Evolutionary conservation across 305 asterid species (phyloP), one percentile per base, ranked within the genome.

Genomic region (Coffea humblotiana): DNA sequence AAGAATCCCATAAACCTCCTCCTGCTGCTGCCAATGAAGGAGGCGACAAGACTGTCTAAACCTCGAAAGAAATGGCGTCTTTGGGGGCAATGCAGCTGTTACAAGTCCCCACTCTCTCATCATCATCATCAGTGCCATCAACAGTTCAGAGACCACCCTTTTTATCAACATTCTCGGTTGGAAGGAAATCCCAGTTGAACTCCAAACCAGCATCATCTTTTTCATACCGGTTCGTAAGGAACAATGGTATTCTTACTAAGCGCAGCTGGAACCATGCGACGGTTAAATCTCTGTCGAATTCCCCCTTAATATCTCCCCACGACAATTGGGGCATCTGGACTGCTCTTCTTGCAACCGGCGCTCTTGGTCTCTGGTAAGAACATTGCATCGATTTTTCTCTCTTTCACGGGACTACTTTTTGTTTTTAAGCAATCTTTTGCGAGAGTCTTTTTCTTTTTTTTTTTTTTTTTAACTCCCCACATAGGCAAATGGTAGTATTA

Each of bases 281-380:
- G 4, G 82, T 81, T 66, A 89, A 86, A 18, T 86, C 93, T 15
- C 89, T 83, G 58, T 52, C 90, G 68, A 89, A 29, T 78, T 85
- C 83, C 63, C 95, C 98, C 0, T 49, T 92, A 67, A 84, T 93
- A 80, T 93, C 98, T 65, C 89, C 97, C 2, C 90, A 89, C 6
- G 97, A 93, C 80, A 91, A 89, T 19, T 93, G 97, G 98, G 98
- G 94, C 85, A 86, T 86, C 49, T 94, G 97, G 98, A 84, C 96
- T 48, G 93, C 93, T 37, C 97, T 94, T 58, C 87, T 92, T 14
- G 91, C 94, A 81, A 84, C 94, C 21, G 95, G 95, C 16, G 93
- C 97, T 81, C 89, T 93, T 61, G 98, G 98, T 78, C 86, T 94
- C 73, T 94, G 98, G 98, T 94, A 85, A 72, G n/a, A 80, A 18